These are phyloP conservation scores for Prunus yedoensis DNA, from an alignment of 331 rosid genomes.

Conservation along the genomic window DNA sequence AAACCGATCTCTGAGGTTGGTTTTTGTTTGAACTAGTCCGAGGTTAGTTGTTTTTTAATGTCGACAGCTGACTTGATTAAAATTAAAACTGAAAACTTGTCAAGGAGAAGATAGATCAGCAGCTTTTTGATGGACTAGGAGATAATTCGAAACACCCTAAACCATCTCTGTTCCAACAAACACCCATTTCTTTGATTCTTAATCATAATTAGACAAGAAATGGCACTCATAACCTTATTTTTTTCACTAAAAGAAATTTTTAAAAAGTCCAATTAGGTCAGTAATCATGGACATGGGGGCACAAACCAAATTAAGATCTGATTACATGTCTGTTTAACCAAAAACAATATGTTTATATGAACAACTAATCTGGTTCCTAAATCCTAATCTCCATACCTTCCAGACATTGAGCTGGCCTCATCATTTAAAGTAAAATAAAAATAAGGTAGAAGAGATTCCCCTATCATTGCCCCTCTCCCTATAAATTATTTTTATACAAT, in stretches of 20 bases:
- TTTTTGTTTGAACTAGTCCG: no score
- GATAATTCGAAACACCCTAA: no score
- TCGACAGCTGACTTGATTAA: no score
- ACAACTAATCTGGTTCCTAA: background rate
- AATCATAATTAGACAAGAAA: background rate
- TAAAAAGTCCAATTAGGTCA: background rate
- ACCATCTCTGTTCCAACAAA: no score
- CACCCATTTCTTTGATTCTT: no score
- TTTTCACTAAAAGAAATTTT: background rate
- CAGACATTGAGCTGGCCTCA: slow-evolving; percentile 10
- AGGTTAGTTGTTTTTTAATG: no score
- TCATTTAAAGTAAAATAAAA: background rate
- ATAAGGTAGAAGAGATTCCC: background rate
- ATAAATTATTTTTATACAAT: no score
- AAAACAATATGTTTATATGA: slow-evolving; percentile 14
- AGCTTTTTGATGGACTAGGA: no score
- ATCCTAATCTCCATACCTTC: slow-evolving; percentile 14
- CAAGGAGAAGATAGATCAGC: no score
- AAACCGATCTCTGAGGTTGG: no score
- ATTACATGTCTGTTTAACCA: slow-evolving; percentile 10
- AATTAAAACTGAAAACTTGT: no score
- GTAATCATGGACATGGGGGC: slow-evolving; percentile 23
- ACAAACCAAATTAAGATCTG: slow-evolving; percentile 3
- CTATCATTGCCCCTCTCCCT: background rate
- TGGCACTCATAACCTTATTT: background rate